phyloP scores from a whole-genome alignment of 176 grass and related monocot species.

The Urochloa ruziziensis region DNA sequence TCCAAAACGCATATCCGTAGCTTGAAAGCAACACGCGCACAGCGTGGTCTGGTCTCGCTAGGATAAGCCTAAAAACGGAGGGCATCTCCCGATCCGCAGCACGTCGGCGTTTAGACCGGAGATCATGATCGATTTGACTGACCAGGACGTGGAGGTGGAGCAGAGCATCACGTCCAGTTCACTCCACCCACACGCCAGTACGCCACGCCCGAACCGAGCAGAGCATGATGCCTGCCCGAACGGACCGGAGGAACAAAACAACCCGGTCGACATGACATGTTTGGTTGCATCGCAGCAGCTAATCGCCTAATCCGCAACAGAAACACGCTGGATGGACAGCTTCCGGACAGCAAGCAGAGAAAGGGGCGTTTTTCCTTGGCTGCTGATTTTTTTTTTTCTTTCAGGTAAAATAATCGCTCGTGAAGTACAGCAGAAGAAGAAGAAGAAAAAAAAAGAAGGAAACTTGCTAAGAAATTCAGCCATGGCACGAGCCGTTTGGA shows the following conservation, averaged over 20 bases:
- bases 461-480: background rate
- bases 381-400: too few relatives aligned
- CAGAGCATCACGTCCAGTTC: conserved; percentile 6
- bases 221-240: background rate
- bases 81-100: background rate
- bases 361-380: too few relatives aligned
- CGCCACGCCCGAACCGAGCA: too few relatives aligned
- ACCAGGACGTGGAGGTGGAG: too few relatives aligned
- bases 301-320: too few relatives aligned
- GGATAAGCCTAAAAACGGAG: background rate
- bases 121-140: conserved; percentile 14
- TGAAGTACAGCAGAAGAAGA: background rate
- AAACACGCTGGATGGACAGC: too few relatives aligned
- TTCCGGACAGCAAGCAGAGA: too few relatives aligned
- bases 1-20: background rate
- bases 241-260: too few relatives aligned
- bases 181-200: background rate
- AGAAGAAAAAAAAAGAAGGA: background rate
- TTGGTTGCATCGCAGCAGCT: too few relatives aligned
- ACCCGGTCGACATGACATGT: too few relatives aligned
- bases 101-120: background rate
- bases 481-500: background rate
- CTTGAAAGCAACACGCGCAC: conserved; percentile 8
- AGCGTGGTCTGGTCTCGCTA: background rate
- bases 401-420: too few relatives aligned